Conservation (phyloP, 495 filamentous ascomycete species). For the Stereocaulon alpinum region DNA sequence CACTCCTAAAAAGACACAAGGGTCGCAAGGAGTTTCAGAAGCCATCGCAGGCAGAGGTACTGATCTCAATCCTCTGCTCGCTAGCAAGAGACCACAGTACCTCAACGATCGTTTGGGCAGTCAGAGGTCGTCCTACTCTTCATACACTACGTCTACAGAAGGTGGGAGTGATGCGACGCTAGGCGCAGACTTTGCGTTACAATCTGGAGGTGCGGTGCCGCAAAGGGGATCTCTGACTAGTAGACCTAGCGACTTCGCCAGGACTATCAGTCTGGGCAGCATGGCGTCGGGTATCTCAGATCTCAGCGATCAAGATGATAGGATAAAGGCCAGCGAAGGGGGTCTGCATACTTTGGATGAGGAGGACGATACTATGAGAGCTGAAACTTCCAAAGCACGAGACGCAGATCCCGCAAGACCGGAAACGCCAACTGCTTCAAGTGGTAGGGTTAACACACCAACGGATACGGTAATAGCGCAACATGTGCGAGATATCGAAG, state of each 20-base stretch:
- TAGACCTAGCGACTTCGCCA: constrained; percentile 45
- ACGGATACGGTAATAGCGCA: constrained; percentile 84
- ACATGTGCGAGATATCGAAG: constrained; percentile 76
- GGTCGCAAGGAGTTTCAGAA: not conserved
- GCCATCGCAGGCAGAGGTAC: not conserved
- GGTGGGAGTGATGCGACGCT: constrained; percentile 58
- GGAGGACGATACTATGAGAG: constrained; percentile 37
- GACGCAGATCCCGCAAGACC: constrained; percentile 31
- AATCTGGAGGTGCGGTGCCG: constrained; percentile 69
- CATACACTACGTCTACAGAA: constrained; percentile 51
- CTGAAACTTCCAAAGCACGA: constrained; percentile 35
- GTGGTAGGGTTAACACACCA: constrained; percentile 41
- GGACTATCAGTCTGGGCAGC: constrained; percentile 83
- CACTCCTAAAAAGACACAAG: constrained; percentile 18
- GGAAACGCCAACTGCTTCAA: constrained; percentile 34
- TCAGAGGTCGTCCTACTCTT: constrained; percentile 69
- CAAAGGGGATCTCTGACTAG: constrained; percentile 41
- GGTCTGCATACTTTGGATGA: constrained; percentile 52
- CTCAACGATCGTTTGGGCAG: constrained; percentile 63
- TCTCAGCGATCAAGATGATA: constrained; percentile 48
- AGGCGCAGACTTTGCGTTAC: constrained; percentile 77
- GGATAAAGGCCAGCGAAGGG: constrained; percentile 38
- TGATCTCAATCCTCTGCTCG: constrained; percentile 1
- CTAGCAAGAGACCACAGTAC: constrained; percentile 54
- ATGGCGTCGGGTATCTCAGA: constrained; percentile 88